Percentiles rank a stretch among this genome's conserved stretches.
phyloP scores from a whole-genome alignment of 192 early-diverging fungal genomes.

The Spizellomyces punctatus region DNA sequence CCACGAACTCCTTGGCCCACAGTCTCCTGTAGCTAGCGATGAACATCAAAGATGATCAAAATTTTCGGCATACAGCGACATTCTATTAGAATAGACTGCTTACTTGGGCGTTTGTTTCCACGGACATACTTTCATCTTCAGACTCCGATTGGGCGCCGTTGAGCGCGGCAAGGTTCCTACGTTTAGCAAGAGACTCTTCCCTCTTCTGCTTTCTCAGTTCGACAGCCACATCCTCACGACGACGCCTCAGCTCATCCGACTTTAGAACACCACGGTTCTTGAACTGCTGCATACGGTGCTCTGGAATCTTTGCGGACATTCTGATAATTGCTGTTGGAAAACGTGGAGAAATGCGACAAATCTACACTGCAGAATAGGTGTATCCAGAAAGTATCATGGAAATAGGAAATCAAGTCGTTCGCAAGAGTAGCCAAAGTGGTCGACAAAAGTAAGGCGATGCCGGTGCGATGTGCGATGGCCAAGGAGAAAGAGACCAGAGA shows the following conservation, averaged over 20 bases:
- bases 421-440: too few species aligned
- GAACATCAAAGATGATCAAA: constrained; percentile 4
- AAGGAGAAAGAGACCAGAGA: too few species aligned
- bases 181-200: constrained; percentile 90
- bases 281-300: constrained; percentile 55
- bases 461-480: too few species aligned
- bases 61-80: constrained; percentile 2
- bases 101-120: constrained; percentile 61
- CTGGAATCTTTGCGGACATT: constrained; percentile 15
- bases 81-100: background rate
- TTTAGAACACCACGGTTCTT: constrained; percentile 88
- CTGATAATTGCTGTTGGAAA: constrained; percentile 1
- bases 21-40: constrained; percentile 68
- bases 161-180: constrained; percentile 75
- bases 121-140: constrained; percentile 73
- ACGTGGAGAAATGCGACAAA: too few species aligned
- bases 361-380: too few species aligned
- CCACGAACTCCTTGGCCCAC: constrained; percentile 78
- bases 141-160: constrained; percentile 56
- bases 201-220: constrained; percentile 96
- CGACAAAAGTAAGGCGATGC: too few species aligned
- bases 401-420: too few species aligned
- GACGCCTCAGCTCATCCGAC: constrained; percentile 88
- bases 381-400: too few species aligned
- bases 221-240: constrained; percentile 89